A percentile compares a stretch with the other conserved stretches of the same genome.
phyloP scores from a whole-genome alignment of 2,329 filamentous ascomycete species.

The Pseudogymnoascus sp. region DNA sequence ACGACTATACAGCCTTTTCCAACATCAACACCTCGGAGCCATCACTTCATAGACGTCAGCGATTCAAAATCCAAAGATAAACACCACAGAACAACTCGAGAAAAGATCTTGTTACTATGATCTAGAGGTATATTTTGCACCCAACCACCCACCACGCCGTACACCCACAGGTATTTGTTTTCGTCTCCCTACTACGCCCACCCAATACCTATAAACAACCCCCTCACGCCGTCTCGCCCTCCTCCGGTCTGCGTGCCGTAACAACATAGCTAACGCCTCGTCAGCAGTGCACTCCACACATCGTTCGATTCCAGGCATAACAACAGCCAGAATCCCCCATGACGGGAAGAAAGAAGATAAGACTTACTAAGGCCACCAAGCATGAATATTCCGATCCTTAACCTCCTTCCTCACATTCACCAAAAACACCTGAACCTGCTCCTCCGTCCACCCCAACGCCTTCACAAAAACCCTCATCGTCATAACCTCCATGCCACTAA shows the following conservation, averaged over 20 bases:
- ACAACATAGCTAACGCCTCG: neutral
- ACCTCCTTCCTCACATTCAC: conserved; percentile 28
- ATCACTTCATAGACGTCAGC: neutral
- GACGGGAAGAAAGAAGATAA: conserved; percentile 1
- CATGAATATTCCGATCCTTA: conserved; percentile 20
- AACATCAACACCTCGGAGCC: neutral
- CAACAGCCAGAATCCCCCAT: neutral
- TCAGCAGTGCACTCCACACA: neutral
- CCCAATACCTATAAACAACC: neutral
- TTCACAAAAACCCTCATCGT: conserved; percentile 31
- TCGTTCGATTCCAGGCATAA: neutral
- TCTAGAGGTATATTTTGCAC: neutral
- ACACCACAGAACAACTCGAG: neutral
- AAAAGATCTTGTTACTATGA: neutral
- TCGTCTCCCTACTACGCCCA: neutral
- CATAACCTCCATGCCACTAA: conserved; percentile 28
- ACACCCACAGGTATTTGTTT: neutral
- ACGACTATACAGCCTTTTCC: neutral
- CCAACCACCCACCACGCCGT: neutral
- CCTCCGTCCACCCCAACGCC: conserved; percentile 27
- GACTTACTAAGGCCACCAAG: conserved; percentile 12
- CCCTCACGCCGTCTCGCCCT: neutral
- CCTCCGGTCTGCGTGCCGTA: neutral
- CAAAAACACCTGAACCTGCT: conserved; percentile 30
- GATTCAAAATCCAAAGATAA: neutral